Evolutionary conservation across 108 stramenopile species (phyloP), one percentile per base, ranked within the genome.

Genomic region (Ochromonas danica): DNA sequence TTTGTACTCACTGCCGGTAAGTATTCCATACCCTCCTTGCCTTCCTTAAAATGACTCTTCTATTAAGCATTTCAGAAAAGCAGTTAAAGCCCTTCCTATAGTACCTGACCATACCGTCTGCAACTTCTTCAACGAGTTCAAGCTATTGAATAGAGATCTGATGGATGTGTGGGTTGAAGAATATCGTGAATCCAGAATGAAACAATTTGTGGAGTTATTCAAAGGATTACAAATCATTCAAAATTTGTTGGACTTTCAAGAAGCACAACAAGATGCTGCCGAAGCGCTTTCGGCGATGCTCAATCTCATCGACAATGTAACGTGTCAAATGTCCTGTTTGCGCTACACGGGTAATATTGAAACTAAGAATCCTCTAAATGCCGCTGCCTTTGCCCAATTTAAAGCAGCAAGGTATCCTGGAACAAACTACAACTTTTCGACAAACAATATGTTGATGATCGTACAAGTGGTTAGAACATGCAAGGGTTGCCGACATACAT

Each of bases 51-150:
- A 57, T 57, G 51, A 57, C 51, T 57, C 51, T 57, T 57, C 51
- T 57, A 57, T 57, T 57, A 57, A 57, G 51, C 51, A 57, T 57
- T 57, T 57, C 51, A 57, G 51, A 57, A 57, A 57, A 57, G 51
- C 51, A 57, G 51, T 57, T 57, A 57, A 57, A 57, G 51, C 51
- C 51, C 51, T 57, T 57, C 51, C 51, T 57, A 57, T 57, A 57
- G 51, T 57, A 57, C 51, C 51, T 57, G 51, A 57, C 51, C 51
- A 57, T 57, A 57, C 51, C 51, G 51, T 57, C 51, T 57, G 51
- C 51, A 57, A 57, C 51, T 57, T 57, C 51, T 57, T 57, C 51
- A 57, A 57, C 51, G 51, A 57, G 51, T 57, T 57, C 51, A 57
- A 57, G 51, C 51, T 57, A 57, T 57, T 57, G 51, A 57, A 57